A percentile compares a stretch with the other conserved stretches of the same genome.
Conservation (phyloP, 371 early-diverging fungal species). For the Mucor plumbeus region DNA sequence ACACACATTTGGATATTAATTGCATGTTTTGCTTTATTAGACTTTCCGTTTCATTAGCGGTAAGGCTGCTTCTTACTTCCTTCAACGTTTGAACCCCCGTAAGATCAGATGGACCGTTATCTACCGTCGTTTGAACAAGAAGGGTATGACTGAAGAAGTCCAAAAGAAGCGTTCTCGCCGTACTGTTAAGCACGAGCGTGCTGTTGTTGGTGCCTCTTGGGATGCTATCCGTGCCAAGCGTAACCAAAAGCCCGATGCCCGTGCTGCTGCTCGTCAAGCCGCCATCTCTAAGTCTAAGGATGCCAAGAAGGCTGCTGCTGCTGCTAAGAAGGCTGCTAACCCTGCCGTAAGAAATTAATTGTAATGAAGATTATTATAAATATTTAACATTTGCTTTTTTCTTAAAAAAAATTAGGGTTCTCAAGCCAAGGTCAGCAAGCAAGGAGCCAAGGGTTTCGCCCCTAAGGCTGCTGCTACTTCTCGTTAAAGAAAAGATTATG, state of each 20-base stretch:
- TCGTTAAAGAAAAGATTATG: slow-evolving; percentile 66
- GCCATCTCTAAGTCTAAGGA: slow-evolving; percentile 91
- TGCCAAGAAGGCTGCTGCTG: slow-evolving; percentile 79
- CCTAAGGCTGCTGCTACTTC: slow-evolving; percentile 87
- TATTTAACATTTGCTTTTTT: background rate
- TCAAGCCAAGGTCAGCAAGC: slow-evolving; percentile 84
- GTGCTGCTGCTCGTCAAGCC: slow-evolving; percentile 89
- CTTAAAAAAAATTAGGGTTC: slow-evolving; percentile 11
- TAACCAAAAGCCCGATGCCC: slow-evolving; percentile 92
- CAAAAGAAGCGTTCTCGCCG: slow-evolving; percentile 96
- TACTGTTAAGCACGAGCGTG: slow-evolving; percentile 96
- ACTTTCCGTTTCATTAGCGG: slow-evolving; percentile 95
- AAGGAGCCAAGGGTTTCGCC: slow-evolving; percentile 85
- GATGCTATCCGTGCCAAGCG: slow-evolving; percentile 97
- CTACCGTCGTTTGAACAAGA: slow-evolving; percentile 98
- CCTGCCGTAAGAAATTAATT: slow-evolving; percentile 21
- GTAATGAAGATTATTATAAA: background rate
- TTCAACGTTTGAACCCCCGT: slow-evolving; percentile 94
- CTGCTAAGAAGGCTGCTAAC: slow-evolving; percentile 75
- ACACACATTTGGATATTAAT: background rate
- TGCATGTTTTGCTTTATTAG: slow-evolving; percentile 41
- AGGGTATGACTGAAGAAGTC: slow-evolving; percentile 95
- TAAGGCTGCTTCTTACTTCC: slow-evolving; percentile 95
- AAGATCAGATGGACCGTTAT: slow-evolving; percentile 97
- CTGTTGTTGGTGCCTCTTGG: slow-evolving; percentile 93